A percentile compares a stretch with the other conserved stretches of the same genome.
Evolutionary conservation across 176 grass and related monocot species (phyloP).

Genomic region (Musa troglodytarum): DNA sequence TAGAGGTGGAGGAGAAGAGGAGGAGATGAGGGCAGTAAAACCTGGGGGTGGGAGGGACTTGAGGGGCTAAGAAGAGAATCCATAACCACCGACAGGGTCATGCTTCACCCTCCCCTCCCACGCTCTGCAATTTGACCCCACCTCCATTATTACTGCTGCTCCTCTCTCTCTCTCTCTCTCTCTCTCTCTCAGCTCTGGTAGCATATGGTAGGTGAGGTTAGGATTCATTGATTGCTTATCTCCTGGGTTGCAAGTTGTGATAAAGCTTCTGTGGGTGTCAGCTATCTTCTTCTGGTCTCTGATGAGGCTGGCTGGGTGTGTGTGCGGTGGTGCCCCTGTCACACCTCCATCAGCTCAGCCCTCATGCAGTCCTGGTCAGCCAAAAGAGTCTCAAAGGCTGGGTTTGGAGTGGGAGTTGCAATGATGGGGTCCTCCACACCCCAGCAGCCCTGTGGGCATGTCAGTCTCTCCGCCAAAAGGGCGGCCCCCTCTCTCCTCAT

Average conservation of each 20-base stretch:
- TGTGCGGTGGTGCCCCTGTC: neutral
- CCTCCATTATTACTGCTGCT: neutral
- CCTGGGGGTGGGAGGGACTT: neutral
- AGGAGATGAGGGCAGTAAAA: neutral
- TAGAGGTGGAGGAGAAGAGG: neutral
- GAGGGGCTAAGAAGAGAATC: neutral
- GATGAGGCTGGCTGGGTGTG: neutral
- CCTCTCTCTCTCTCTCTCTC: neutral
- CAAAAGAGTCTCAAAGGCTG: neutral
- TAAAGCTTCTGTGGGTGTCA: neutral
- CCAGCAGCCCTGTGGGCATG: neutral
- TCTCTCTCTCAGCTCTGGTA: neutral
- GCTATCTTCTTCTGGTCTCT: neutral
- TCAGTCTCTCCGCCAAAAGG: neutral
- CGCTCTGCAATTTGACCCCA: constrained; percentile 5
- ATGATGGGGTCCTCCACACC: constrained; percentile 12
- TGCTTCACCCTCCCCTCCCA: constrained; percentile 20
- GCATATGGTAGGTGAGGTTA: constrained; percentile 11
- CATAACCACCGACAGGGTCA: constrained; percentile 18
- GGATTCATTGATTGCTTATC: constrained; percentile 4
- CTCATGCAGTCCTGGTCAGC: neutral
- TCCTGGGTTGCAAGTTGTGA: constrained; percentile 1
- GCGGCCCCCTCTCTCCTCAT: neutral
- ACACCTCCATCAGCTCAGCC: neutral
- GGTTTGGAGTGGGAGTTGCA: neutral